A percentile compares a stretch with the other conserved stretches of the same genome.
Conservation (phyloP, 805 yeast species). For the Cyberlindnera japonica region DNA sequence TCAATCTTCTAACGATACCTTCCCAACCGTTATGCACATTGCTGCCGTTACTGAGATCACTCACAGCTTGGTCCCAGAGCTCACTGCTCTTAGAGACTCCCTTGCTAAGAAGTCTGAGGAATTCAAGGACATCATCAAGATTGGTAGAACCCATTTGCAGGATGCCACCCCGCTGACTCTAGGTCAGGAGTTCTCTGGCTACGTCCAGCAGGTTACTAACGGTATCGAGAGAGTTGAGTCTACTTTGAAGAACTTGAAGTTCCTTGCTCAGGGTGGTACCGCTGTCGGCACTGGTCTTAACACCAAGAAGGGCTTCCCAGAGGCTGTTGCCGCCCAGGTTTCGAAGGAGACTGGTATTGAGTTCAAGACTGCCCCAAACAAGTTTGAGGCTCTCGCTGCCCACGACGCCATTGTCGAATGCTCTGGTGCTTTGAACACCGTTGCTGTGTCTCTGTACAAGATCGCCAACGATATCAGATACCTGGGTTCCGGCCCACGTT, state of each 20-base stretch:
- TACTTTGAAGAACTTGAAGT: conserved; percentile 69
- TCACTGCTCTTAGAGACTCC: conserved; percentile 73
- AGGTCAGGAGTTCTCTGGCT: conserved; percentile 98
- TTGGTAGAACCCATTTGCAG: conserved; percentile 98
- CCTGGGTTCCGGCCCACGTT: conserved; percentile 98
- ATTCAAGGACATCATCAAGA: conserved; percentile 87
- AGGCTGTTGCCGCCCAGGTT: conserved; percentile 81
- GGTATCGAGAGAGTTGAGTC: conserved; percentile 85
- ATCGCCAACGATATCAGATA: conserved; percentile 98
- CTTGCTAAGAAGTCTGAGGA: conserved; percentile 74
- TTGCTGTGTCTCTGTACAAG: conserved; percentile 90
- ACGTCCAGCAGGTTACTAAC: conserved; percentile 87
- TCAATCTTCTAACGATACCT: conserved; percentile 97
- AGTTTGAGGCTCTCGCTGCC: conserved; percentile 98
- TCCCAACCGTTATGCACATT: conserved; percentile 99
- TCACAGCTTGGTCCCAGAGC: conserved; percentile 71
- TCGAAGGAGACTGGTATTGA: conserved; percentile 81
- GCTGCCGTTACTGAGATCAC: conserved; percentile 93
- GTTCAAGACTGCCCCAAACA: conserved; percentile 95
- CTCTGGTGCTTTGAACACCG: conserved; percentile 93
- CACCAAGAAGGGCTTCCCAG: conserved; percentile 88
- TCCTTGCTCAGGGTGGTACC: conserved; percentile 98
- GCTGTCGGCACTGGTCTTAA: conserved; percentile 99
- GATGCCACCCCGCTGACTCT: conserved; percentile 98
- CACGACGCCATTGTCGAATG: conserved; percentile 98